These are phyloP conservation scores for Hypoxylon cercidicola DNA, from an alignment of 495 filamentous ascomycete genomes.

Conservation along the genomic window DNA sequence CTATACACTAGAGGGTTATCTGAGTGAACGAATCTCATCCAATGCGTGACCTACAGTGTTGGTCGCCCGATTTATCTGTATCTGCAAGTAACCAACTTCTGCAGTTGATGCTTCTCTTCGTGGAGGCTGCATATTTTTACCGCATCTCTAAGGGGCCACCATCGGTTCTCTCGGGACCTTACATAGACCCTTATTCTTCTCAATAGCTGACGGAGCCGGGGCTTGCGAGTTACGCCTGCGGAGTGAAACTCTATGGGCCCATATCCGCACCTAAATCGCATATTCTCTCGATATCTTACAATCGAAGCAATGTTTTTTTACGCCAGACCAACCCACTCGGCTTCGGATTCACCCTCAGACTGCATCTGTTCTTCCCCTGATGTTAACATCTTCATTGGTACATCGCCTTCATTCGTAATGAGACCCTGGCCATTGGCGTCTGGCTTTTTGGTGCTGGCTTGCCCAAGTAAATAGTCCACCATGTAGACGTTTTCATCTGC, in stretches of 20 bases:
- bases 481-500: constrained; percentile 88
- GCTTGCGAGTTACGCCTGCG: too few relatives aligned
- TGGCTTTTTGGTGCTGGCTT: constrained; percentile 44
- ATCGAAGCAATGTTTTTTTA: constrained; percentile 59
- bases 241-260: too few relatives aligned
- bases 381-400: constrained; percentile 38
- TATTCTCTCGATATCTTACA: constrained; percentile 1
- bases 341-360: constrained; percentile 50
- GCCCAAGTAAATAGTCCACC: constrained; percentile 78
- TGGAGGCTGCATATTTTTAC: too few relatives aligned
- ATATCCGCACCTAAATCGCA: too few relatives aligned
- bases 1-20: constrained; percentile 3
- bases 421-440: constrained; percentile 11
- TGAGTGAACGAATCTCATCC: constrained; percentile 13
- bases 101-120: not conserved
- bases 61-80: not conserved
- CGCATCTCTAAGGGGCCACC: too few relatives aligned
- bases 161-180: too few relatives aligned
- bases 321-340: constrained; percentile 66
- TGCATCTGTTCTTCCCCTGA: constrained; percentile 47
- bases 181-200: too few relatives aligned
- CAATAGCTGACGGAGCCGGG: too few relatives aligned
- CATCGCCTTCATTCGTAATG: constrained; percentile 30
- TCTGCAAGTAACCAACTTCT: constrained; percentile 2
- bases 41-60: constrained; percentile 1